Percentiles rank a stretch among this genome's conserved stretches.
Evolutionary conservation across 192 early-diverging fungal species (phyloP).

Genomic region (Pilobolus umbonatus): DNA sequence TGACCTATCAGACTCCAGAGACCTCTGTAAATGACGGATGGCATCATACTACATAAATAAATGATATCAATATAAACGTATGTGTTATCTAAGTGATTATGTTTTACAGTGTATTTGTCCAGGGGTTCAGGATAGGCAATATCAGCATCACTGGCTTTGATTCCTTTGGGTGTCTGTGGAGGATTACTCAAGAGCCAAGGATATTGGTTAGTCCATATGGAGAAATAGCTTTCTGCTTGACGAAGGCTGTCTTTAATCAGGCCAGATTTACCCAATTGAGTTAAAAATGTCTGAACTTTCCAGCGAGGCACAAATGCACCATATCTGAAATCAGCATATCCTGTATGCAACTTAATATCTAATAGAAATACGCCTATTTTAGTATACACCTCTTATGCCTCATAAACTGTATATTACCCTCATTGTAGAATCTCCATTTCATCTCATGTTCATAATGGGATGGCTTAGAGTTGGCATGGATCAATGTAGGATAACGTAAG

Average conservation of each 20-base stretch:
- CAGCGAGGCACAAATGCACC: slow-evolving; percentile 43
- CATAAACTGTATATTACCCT: slow-evolving; percentile 26
- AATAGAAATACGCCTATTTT: background rate
- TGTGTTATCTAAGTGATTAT: background rate
- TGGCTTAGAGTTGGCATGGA: slow-evolving; percentile 51
- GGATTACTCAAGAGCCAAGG: slow-evolving; percentile 50
- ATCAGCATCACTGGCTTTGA: slow-evolving; percentile 33
- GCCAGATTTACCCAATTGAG: slow-evolving; percentile 43
- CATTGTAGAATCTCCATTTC: slow-evolving; percentile 50
- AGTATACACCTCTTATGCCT: background rate
- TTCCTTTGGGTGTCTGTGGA: slow-evolving; percentile 30
- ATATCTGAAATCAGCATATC: slow-evolving; percentile 50
- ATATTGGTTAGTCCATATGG: slow-evolving; percentile 58
- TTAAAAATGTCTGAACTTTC: slow-evolving; percentile 44
- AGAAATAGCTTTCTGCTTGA: slow-evolving; percentile 50
- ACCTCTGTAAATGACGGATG: slow-evolving; percentile 38
- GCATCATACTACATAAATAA: slow-evolving; percentile 42
- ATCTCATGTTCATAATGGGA: slow-evolving; percentile 42
- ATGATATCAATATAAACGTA: background rate
- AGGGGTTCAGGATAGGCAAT: slow-evolving; percentile 2
- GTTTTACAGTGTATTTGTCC: slow-evolving; percentile 10
- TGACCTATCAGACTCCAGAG: slow-evolving; percentile 35
- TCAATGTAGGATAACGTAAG: slow-evolving; percentile 42
- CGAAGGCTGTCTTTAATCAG: slow-evolving; percentile 43
- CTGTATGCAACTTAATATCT: slow-evolving; percentile 49